Conservation (phyloP, 768 basidiomycete species). For the Rhizopogon sp. region DNA sequence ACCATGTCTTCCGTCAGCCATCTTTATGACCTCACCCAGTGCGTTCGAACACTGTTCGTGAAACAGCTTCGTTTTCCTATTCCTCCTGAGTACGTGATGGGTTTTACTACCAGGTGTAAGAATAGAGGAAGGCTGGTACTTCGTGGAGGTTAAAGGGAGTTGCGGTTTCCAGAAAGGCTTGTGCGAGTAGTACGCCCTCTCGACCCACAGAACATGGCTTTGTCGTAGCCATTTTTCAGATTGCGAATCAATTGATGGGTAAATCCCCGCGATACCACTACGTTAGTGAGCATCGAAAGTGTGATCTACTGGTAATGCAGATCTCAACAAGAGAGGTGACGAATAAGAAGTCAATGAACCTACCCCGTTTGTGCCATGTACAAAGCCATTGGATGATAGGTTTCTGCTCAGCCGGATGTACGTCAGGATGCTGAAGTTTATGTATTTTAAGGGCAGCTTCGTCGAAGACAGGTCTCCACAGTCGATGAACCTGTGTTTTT, state of each 20-base stretch:
- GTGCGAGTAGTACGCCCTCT: conserved; percentile 14
- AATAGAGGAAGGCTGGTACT: conserved; percentile 16
- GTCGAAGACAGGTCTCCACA: conserved; percentile 55
- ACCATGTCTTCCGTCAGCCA: conserved; percentile 54
- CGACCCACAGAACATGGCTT: conserved; percentile 20
- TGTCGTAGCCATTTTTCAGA: conserved; percentile 30
- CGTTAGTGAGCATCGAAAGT: conserved; percentile 53
- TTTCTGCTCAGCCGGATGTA: conserved; percentile 22
- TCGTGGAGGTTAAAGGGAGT: conserved; percentile 11
- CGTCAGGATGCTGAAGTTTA: conserved; percentile 31
- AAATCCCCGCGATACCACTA: conserved; percentile 59
- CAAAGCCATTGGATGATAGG: conserved; percentile 38
- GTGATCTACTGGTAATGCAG: conserved; percentile 49
- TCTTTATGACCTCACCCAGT: conserved; percentile 47
- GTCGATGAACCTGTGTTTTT: conserved; percentile 37
- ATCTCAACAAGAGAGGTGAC: conserved; percentile 8
- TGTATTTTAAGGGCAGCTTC: conserved; percentile 39
- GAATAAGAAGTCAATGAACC: conserved; percentile 7
- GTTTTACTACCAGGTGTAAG: conserved; percentile 8
- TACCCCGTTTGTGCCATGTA: conserved; percentile 55
- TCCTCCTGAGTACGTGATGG: conserved; percentile 12
- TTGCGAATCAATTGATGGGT: conserved; percentile 58
- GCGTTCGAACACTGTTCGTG: conserved; percentile 39
- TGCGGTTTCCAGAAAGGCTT: conserved; percentile 36
- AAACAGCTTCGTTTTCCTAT: conserved; percentile 21